A percentile compares a stretch with the other conserved stretches of the same genome.
Evolutionary conservation across 768 basidiomycete genomes (phyloP).

Genomic region (Mycena amicta): DNA sequence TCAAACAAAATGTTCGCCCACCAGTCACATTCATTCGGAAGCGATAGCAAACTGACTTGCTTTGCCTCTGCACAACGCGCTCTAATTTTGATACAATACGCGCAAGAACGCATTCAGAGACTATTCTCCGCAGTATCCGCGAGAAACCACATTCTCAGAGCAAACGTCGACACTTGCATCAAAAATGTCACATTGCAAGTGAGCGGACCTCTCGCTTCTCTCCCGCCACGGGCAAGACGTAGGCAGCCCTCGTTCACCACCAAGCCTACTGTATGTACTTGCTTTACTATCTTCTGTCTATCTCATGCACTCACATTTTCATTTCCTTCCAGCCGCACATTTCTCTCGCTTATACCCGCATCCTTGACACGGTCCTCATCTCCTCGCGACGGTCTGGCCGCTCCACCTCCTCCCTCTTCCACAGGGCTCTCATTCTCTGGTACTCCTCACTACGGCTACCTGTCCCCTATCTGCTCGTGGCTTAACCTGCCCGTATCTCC

Average conservation of each 20-base stretch:
- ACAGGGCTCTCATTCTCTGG: neutral
- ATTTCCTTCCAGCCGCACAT: constrained; percentile 7
- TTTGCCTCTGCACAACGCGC: neutral
- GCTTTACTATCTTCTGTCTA: neutral
- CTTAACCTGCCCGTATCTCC: constrained; percentile 2
- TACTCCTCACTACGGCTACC: constrained; percentile 6
- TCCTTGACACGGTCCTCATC: neutral
- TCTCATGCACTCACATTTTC: constrained; percentile 4
- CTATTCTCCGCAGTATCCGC: too few species aligned
- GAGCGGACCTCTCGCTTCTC: neutral
- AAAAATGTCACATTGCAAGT: neutral
- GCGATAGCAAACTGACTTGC: neutral
- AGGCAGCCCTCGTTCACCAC: too few species aligned
- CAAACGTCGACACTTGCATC: neutral
- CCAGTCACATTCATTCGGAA: neutral
- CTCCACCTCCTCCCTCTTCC: too few species aligned
- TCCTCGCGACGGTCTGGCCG: neutral
- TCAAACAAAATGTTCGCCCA: neutral
- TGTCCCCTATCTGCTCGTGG: constrained; percentile 12
- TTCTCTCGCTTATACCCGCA: neutral
- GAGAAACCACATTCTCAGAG: neutral
- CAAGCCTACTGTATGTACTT: neutral
- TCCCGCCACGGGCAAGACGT: neutral
- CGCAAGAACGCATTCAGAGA: too few species aligned
- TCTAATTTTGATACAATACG: too few species aligned